Conservation (phyloP, 2,329 filamentous ascomycete genomes). For the Corniculantispora saksenae region DNA sequence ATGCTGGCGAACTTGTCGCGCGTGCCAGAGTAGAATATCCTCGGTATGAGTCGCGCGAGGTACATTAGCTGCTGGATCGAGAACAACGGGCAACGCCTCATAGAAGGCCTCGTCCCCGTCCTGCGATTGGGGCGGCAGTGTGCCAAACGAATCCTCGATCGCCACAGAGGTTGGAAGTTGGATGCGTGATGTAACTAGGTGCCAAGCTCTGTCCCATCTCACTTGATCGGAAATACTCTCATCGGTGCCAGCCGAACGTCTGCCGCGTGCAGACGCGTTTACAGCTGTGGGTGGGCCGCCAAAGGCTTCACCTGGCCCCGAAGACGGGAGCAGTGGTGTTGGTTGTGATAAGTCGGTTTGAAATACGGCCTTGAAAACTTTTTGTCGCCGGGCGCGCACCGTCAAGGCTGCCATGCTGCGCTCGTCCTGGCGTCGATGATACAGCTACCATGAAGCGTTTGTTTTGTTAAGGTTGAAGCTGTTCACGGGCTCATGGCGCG, state of each 20-base stretch:
- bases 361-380: constrained; percentile 58
- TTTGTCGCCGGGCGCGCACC: constrained; percentile 49
- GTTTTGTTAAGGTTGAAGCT: neutral
- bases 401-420: constrained; percentile 41
- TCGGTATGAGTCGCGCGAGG: constrained; percentile 55
- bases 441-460: neutral
- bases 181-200: constrained; percentile 59
- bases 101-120: constrained; percentile 48
- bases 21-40: constrained; percentile 61
- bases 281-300: constrained; percentile 38
- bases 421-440: neutral
- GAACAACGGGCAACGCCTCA: constrained; percentile 54
- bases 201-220: constrained; percentile 63
- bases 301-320: constrained; percentile 48
- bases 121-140: constrained; percentile 45
- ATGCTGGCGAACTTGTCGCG: constrained; percentile 60
- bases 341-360: constrained; percentile 52
- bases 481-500: constrained; percentile 4
- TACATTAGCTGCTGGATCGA: constrained; percentile 47
- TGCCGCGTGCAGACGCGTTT: constrained; percentile 25
- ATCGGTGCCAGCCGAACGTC: constrained; percentile 17
- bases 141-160: constrained; percentile 55
- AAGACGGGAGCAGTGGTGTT: constrained; percentile 44
- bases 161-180: constrained; percentile 57
- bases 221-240: constrained; percentile 48